Base-by-base conservation (phyloP, 495 filamentous ascomycete genomes). In the Talaromyces trachyspermus region DNA sequence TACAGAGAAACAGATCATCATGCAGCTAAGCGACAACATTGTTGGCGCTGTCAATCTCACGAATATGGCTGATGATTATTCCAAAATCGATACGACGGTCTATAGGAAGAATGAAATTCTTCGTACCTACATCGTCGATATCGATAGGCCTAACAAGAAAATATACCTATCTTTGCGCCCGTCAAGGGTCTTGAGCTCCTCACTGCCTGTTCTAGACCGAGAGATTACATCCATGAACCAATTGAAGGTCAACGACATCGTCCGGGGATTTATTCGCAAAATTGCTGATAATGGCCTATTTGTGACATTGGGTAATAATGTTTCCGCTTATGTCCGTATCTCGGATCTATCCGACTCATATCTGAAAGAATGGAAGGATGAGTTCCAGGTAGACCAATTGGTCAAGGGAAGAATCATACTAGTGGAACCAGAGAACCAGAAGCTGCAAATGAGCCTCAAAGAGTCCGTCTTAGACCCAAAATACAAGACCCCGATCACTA, bases 281-380 rank as follows among this genome's bases (percentile, higher is more conserved):
- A 78, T 95, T 33, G 78, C 85, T 0, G 88, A 95, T 50, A 86
- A 84, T 52, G 92, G 91, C 30, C 56, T 97, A 1, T 95, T 95
- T 53, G 77, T 98, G 25, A 68, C 78, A 38, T 69, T 98, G 4
- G 87, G 87, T 22, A 80, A 81, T 20, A 78, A 83, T 48, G 69
- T 95, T n/a, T 86, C 80, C 24, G 91, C 83, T 3, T 86, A 86
- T 60, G 80, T 91, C 23, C 80, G 82, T 50, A 78, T 97, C 39
- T 83, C 84, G 9, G 88, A 96, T 57, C 79, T 97, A 14, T 95
- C 90, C 0, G 91, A 98, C 59, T 76, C 77, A 3, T 97, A 79
- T 59, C 70, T 97, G 54, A 97, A 96, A 64, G 88, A 96, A 39
- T 98, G 92, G 92, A 95, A 95, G 68, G 75, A 84, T n/a, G 65